phyloP scores from a whole-genome alignment of 768 basidiomycete genomes.

The Hirschioporus abietinus region DNA sequence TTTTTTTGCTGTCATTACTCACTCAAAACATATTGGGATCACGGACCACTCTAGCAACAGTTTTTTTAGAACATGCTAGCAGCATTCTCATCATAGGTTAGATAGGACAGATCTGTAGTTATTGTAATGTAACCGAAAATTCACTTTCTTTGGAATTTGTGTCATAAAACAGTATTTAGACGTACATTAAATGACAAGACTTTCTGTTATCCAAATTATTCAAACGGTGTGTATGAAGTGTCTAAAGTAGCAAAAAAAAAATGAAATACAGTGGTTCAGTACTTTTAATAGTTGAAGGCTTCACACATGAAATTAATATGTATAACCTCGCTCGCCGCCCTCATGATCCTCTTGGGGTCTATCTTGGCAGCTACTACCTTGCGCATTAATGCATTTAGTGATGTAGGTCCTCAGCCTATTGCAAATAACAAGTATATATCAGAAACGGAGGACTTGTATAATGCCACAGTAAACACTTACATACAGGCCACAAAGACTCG shows the following conservation, averaged over 20 bases:
- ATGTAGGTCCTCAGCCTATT: slow-evolving; percentile 69
- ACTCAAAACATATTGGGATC: neutral
- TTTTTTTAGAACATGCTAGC: neutral
- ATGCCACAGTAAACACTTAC: slow-evolving; percentile 27
- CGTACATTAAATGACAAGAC: too few relatives aligned
- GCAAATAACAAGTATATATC: neutral
- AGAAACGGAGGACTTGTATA: slow-evolving; percentile 5
- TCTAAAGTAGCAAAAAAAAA: neutral
- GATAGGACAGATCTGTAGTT: neutral
- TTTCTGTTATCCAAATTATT: neutral
- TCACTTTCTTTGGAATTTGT: neutral
- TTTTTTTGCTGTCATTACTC: neutral
- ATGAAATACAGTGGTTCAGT: neutral
- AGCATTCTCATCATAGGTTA: neutral
- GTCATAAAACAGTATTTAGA: neutral
- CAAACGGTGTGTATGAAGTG: slow-evolving; percentile 1
- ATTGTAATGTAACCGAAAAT: neutral
- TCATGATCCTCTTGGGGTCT: slow-evolving; percentile 43
- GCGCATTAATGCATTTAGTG: slow-evolving; percentile 63
- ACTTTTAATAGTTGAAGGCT: slow-evolving; percentile 56
- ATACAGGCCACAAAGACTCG: slow-evolving; percentile 65
- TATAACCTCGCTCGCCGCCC: slow-evolving; percentile 51
- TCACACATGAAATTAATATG: slow-evolving; percentile 62
- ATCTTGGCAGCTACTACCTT: slow-evolving; percentile 60
- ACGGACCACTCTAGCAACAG: neutral